Base-by-base conservation (phyloP, 345 rosid genomes). In the Eucalyptus albens region DNA sequence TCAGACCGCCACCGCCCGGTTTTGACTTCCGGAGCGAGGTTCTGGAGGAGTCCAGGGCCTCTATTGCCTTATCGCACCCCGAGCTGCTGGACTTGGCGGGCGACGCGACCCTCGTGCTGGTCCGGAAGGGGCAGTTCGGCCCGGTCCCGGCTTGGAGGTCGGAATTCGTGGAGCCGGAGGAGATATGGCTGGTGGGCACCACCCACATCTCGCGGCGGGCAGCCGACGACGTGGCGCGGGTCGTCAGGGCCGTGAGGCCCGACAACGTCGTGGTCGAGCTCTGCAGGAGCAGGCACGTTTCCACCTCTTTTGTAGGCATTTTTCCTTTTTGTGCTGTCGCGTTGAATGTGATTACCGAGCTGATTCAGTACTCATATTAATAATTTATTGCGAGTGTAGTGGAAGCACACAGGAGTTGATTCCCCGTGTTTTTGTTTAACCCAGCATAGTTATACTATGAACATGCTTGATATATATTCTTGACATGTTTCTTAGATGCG, bases 251-350 rank as follows among this genome's bases (percentile, higher is more conserved):
- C 1, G 91, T 96, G 56, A 91, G 89, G 86, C 99, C 97, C 2
- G 99, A 96, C 89, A 97, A 95, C 89, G 95, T 98, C 69, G 97
- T 96, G 81, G 99, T 97, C 59, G 99, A 97, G 93, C 98, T 96
- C 82, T 98, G 99, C 88, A 92, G 99, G 90, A 96, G 96, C 97
- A 94, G 98, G 98, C 93, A 92, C 92, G 96, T 94, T 72, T 80
- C 87, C 60, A 65, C 37, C 56, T 33, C 69, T 45, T 77, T 29
- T 62, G 51, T 29, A 2, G 15, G 16, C 31, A 26, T 59, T 86
- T 9, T 49, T 4, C 62, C 83, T 69, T 16, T 1, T 65, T 50
- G 5, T 27, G 67, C 86, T 12, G 69, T 44, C 13, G 26, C 9
- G 26, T 55, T 42, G 62, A 77, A 37, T 86, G 16, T 55, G 86